A percentile compares a stretch with the other conserved stretches of the same genome.
These are phyloP conservation scores for Lactifluus piperatus DNA, from an alignment of 768 basidiomycete species.

Conservation along the genomic window DNA sequence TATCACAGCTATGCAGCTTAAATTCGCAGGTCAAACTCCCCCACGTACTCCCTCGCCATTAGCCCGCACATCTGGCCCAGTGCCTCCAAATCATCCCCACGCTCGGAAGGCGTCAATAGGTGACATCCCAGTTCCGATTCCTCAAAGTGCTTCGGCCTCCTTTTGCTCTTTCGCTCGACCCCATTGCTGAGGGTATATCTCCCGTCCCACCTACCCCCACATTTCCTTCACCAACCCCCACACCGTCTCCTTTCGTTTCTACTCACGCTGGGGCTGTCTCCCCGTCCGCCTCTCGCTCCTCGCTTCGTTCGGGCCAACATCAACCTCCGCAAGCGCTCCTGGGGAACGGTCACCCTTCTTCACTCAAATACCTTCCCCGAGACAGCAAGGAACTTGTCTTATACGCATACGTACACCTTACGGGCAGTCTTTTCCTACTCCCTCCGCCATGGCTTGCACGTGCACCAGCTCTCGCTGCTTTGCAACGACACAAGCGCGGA, in stretches of 20 bases:
- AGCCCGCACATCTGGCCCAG: slow-evolving; percentile 34
- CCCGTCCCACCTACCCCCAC: slow-evolving; percentile 27
- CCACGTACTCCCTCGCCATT: slow-evolving; percentile 32
- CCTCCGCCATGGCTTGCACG: slow-evolving; percentile 40
- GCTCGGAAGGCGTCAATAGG: slow-evolving; percentile 62
- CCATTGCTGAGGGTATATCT: slow-evolving; percentile 27
- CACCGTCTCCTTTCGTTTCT: slow-evolving; percentile 23
- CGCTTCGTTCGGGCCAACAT: slow-evolving; percentile 21
- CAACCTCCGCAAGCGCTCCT: slow-evolving; percentile 23
- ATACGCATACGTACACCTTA: slow-evolving; percentile 78
- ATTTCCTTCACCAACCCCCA: slow-evolving; percentile 23
- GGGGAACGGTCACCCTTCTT: slow-evolving; percentile 20
- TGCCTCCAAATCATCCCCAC: slow-evolving; percentile 61
- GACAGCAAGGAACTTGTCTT: slow-evolving; percentile 51
- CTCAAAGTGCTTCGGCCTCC: slow-evolving; percentile 27
- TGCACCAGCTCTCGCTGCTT: slow-evolving; percentile 37
- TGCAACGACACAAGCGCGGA: slow-evolving; percentile 42
- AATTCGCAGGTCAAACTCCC: slow-evolving; percentile 1
- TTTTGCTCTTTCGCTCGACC: slow-evolving; percentile 29
- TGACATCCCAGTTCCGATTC: slow-evolving; percentile 7
- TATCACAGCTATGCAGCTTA: background rate
- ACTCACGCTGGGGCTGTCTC: background rate
- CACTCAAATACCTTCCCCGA: slow-evolving; percentile 4
- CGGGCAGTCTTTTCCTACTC: slow-evolving; percentile 55
- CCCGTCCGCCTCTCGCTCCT: slow-evolving; percentile 17